Percentiles rank a stretch among this genome's conserved stretches.
Conservation (phyloP, 2,329 filamentous ascomycete species). For the Phyllosticta capitalensis region DNA sequence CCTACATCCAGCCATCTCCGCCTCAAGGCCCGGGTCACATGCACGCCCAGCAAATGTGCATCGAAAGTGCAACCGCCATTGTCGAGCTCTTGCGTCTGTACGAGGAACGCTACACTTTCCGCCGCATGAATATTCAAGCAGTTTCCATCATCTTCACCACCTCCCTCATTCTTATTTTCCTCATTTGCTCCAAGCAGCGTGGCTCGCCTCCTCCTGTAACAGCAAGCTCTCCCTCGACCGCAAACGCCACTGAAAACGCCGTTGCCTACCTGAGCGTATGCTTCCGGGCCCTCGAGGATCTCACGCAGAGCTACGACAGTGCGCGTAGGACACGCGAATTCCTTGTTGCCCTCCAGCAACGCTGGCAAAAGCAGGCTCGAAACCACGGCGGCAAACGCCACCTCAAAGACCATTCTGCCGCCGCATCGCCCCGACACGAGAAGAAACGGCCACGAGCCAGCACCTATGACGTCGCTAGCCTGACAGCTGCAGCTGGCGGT, state of each 20-base stretch:
- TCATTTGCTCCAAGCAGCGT: slow-evolving; percentile 11
- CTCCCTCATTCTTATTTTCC: slow-evolving; percentile 11
- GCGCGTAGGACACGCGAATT: slow-evolving; percentile 8
- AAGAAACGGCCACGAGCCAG: slow-evolving; percentile 5
- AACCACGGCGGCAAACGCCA: slow-evolving; percentile 4
- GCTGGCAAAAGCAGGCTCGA: slow-evolving; percentile 6
- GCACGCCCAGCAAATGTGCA: slow-evolving; percentile 35
- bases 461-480: slow-evolving; percentile 3
- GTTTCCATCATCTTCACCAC: slow-evolving; percentile 12
- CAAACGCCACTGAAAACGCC: neutral
- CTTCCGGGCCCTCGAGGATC: slow-evolving; percentile 9
- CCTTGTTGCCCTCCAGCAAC: slow-evolving; percentile 9
- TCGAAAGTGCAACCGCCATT: slow-evolving; percentile 32
- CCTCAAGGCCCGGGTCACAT: slow-evolving; percentile 35
- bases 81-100: slow-evolving; percentile 26
- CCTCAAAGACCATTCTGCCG: neutral
- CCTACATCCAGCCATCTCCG: slow-evolving; percentile 21
- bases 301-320: slow-evolving; percentile 9
- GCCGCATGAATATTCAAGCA: slow-evolving; percentile 12
- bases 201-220: slow-evolving; percentile 1
- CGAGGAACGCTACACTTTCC: slow-evolving; percentile 12
- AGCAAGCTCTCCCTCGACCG: neutral
- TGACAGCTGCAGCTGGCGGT: neutral
- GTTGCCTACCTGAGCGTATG: slow-evolving; percentile 10
- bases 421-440: slow-evolving; percentile 1